Evolutionary conservation across 2,329 filamentous ascomycete genomes (phyloP).

Genomic region (Nemania serpens): DNA sequence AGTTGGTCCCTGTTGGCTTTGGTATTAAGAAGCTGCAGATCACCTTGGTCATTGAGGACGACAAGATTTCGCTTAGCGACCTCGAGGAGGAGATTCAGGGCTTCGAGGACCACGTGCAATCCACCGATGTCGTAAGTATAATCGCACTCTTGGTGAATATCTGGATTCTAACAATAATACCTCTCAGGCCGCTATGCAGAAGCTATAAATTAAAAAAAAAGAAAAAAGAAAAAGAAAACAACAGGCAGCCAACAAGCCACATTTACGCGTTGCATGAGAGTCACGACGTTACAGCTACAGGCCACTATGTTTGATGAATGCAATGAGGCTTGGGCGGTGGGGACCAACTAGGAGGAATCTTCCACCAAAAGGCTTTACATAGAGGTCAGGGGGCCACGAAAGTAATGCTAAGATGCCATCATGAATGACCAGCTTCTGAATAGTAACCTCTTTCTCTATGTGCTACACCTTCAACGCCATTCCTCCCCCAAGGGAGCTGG

Average conservation of each 20-base stretch:
- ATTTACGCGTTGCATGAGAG: conserved; percentile 39
- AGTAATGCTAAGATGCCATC: conserved; percentile 31
- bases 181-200: conserved; percentile 77
- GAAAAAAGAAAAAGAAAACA: conserved; percentile 2
- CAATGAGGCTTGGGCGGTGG: conserved; percentile 38
- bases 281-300: conserved; percentile 37
- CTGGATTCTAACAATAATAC: conserved; percentile 22
- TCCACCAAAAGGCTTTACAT: conserved; percentile 32
- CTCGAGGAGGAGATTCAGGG: conserved; percentile 82
- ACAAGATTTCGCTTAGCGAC: conserved; percentile 87
- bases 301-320: conserved; percentile 39
- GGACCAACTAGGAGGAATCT: conserved; percentile 31
- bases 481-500: background rate
- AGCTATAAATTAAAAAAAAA: conserved; percentile 73
- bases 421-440: conserved; percentile 28
- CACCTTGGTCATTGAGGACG: conserved; percentile 96
- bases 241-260: conserved; percentile 25
- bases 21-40: conserved; percentile 99
- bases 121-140: conserved; percentile 73
- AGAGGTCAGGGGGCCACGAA: conserved; percentile 33
- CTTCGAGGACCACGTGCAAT: conserved; percentile 96
- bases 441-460: conserved; percentile 13
- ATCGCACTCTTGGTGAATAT: background rate
- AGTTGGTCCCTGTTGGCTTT: conserved; percentile 89
- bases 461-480: background rate